These are phyloP conservation scores for Aspergillus sojae DNA, from an alignment of 2,329 filamentous ascomycete genomes.

Conservation along the genomic window DNA sequence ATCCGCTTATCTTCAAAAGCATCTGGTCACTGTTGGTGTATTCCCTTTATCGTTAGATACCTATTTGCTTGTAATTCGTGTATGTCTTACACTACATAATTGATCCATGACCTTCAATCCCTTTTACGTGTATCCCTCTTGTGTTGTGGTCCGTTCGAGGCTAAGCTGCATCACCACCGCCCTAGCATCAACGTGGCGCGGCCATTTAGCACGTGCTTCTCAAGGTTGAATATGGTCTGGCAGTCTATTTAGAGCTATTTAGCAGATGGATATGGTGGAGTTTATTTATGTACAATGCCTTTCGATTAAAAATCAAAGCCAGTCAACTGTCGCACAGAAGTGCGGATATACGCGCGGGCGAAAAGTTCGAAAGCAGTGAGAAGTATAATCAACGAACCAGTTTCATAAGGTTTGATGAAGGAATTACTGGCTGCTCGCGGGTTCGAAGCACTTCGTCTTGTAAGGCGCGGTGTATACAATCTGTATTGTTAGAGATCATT, in stretches of 20 bases:
- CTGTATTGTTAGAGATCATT: background rate
- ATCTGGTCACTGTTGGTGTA: constrained; percentile 20
- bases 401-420: background rate
- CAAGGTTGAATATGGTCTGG: background rate
- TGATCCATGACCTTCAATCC: background rate
- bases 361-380: background rate
- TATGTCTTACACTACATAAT: constrained; percentile 29
- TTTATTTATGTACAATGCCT: constrained; percentile 2
- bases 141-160: background rate
- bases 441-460: background rate
- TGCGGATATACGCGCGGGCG: background rate
- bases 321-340: background rate
- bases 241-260: background rate
- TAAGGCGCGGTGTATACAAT: background rate
- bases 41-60: constrained; percentile 33
- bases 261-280: background rate
- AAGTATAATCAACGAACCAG: background rate
- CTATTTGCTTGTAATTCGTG: constrained; percentile 36
- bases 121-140: background rate
- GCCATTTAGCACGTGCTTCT: background rate
- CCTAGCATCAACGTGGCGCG: background rate
- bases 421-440: background rate
- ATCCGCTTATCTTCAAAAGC: constrained; percentile 9
- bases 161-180: background rate
- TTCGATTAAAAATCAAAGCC: background rate